phyloP scores from a whole-genome alignment of 768 basidiomycete species.

The Pisolithus microcarpus region DNA sequence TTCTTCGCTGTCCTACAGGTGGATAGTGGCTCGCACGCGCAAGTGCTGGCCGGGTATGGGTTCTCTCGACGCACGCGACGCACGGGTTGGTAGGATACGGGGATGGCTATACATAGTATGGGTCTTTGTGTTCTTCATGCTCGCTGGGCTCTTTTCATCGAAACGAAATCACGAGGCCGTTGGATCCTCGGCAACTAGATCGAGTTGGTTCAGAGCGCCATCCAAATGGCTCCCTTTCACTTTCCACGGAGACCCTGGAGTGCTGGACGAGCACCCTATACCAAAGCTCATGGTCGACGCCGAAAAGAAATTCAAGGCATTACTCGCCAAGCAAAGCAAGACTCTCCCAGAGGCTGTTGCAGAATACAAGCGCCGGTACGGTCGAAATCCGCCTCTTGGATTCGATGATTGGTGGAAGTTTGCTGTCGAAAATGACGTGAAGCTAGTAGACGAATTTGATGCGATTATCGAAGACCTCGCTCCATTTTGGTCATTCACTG shows the following conservation, averaged over 20 bases:
- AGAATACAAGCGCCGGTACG: slow-evolving; percentile 78
- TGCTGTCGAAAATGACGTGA: slow-evolving; percentile 60
- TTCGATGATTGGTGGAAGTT: slow-evolving; percentile 91
- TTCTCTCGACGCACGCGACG: slow-evolving; percentile 5
- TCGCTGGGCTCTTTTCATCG: slow-evolving; percentile 41
- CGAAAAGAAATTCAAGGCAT: slow-evolving; percentile 58
- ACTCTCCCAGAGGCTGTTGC: slow-evolving; percentile 70
- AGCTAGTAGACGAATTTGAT: slow-evolving; percentile 88
- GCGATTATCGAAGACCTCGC: slow-evolving; percentile 69
- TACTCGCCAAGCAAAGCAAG: slow-evolving; percentile 70
- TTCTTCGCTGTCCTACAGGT: neutral
- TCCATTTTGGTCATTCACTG: slow-evolving; percentile 76
- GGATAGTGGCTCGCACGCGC: neutral
- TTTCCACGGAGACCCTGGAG: neutral
- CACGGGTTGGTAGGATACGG: slow-evolving; percentile 7
- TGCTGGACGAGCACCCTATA: slow-evolving; percentile 65
- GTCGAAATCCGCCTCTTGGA: slow-evolving; percentile 75
- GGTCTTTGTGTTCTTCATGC: slow-evolving; percentile 43
- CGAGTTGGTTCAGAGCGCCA: slow-evolving; percentile 13
- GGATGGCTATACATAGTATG: slow-evolving; percentile 37
- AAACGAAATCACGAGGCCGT: slow-evolving; percentile 15
- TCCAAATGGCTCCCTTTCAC: slow-evolving; percentile 18
- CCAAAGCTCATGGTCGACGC: slow-evolving; percentile 78
- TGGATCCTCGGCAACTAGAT: neutral
- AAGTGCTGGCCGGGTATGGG: slow-evolving; percentile 10